Conservation (phyloP, 176 grass and related monocot genomes). For the Hsuehochloa calcarea region DNA sequence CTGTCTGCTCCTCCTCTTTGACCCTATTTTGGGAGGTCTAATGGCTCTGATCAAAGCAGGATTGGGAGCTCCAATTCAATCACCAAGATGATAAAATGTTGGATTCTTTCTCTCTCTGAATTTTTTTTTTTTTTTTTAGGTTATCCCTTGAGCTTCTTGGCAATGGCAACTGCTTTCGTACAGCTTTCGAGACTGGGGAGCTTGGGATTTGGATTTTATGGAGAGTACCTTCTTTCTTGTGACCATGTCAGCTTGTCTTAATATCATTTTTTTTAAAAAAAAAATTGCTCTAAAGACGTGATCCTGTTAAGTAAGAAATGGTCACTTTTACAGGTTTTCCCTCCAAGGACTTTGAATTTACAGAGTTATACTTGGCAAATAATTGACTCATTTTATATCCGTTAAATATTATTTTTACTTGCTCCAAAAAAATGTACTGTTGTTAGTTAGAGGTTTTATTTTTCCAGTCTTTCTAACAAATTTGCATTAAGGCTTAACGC, state of each 20-base stretch:
- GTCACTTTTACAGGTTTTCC: background rate
- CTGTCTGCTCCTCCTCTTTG: background rate
- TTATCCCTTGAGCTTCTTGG: background rate
- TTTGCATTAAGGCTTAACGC: background rate
- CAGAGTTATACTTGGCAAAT: background rate
- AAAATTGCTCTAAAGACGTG: constrained; percentile 6
- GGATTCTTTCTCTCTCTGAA: background rate
- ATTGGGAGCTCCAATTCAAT: constrained; percentile 8
- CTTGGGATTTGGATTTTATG: constrained; percentile 3
- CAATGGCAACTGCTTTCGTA: background rate
- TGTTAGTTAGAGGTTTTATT: background rate
- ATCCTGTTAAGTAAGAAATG: constrained; percentile 20
- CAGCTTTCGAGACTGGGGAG: background rate
- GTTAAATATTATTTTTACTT: background rate
- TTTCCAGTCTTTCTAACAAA: background rate
- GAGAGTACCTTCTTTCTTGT: background rate
- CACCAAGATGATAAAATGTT: background rate
- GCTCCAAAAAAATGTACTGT: background rate
- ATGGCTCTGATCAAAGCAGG: constrained; percentile 13
- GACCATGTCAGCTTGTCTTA: constrained; percentile 9
- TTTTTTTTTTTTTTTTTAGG: background rate
- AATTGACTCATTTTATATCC: background rate
- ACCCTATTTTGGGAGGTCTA: constrained; percentile 32
- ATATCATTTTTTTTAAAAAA: background rate
- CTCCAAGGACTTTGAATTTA: background rate